Conservation (phyloP, 2,329 filamentous ascomycete genomes). For the Sphaerulina vaccinii region DNA sequence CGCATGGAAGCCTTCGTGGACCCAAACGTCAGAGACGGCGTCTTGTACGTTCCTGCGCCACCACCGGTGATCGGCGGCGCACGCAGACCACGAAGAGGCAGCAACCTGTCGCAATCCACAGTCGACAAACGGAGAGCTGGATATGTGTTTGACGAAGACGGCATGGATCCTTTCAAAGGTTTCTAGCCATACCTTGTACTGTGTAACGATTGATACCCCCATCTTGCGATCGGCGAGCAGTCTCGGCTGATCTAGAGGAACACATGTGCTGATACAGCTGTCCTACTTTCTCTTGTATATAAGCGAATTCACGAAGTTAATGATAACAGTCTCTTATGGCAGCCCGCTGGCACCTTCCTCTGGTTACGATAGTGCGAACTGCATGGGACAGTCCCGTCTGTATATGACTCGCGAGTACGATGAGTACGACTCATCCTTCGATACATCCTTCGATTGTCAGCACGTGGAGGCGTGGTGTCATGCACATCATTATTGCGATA, state of each 20-base stretch:
- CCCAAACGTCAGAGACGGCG: conserved; percentile 37
- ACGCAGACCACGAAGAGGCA: conserved; percentile 28
- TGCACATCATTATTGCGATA: neutral
- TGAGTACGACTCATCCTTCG: no score
- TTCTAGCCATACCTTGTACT: conserved; percentile 29
- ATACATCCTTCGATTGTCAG: no score
- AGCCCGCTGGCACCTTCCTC: neutral
- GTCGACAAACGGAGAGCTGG: conserved; percentile 35
- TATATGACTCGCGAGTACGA: no score
- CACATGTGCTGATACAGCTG: neutral
- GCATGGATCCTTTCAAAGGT: conserved; percentile 39
- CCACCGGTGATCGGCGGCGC: conserved; percentile 23
- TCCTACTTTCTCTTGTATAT: conserved; percentile 11
- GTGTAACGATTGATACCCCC: conserved; percentile 5
- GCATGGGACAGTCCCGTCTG: neutral
- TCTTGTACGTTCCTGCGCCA: conserved; percentile 35
- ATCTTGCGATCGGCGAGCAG: conserved; percentile 3
- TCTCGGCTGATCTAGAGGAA: neutral
- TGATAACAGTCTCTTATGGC: conserved; percentile 1
- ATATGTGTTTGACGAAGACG: conserved; percentile 38
- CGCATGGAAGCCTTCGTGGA: conserved; percentile 97
- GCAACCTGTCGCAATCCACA: conserved; percentile 33
- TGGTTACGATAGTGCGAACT: neutral
- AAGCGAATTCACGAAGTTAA: conserved; percentile 10
- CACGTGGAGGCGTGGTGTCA: neutral